A percentile compares a stretch with the other conserved stretches of the same genome.
phyloP scores from a whole-genome alignment of 805 yeast genomes.

The Ogataea methanolica region DNA sequence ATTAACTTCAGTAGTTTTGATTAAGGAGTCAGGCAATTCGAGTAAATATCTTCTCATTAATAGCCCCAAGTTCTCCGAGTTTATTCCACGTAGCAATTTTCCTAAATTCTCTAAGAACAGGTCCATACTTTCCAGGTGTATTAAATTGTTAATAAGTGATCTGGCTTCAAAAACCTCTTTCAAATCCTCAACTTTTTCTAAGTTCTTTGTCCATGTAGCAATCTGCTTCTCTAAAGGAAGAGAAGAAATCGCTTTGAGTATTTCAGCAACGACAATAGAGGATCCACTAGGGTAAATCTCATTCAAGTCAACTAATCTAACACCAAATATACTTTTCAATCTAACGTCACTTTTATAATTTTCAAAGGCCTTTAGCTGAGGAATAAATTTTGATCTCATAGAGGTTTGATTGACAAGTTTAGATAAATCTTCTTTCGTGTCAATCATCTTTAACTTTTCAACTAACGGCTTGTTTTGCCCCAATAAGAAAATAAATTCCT shows the following conservation, averaged over 20 bases:
- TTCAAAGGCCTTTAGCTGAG: constrained; percentile 8
- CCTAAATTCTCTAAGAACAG: constrained; percentile 2
- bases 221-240: constrained; percentile 9
- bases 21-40: constrained; percentile 16
- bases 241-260: constrained; percentile 5
- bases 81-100: neutral
- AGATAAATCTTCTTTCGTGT: constrained; percentile 4
- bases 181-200: constrained; percentile 7
- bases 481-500: constrained; percentile 5
- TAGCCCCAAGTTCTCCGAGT: constrained; percentile 10
- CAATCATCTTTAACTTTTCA: constrained; percentile 1
- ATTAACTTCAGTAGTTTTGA: constrained; percentile 6
- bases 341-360: constrained; percentile 7
- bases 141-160: constrained; percentile 9
- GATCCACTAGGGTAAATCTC: constrained; percentile 5
- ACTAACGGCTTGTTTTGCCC: constrained; percentile 6
- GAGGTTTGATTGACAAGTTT: constrained; percentile 2
- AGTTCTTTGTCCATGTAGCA: constrained; percentile 8
- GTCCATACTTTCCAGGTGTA: neutral
- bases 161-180: constrained; percentile 9
- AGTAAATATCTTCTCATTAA: constrained; percentile 15
- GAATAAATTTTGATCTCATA: constrained; percentile 5
- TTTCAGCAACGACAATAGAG: constrained; percentile 10
- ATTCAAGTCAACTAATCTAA: constrained; percentile 5
- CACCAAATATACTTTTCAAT: constrained; percentile 12